phyloP scores from a whole-genome alignment of 2,329 filamentous ascomycete genomes.

The Talaromyces sp. region DNA sequence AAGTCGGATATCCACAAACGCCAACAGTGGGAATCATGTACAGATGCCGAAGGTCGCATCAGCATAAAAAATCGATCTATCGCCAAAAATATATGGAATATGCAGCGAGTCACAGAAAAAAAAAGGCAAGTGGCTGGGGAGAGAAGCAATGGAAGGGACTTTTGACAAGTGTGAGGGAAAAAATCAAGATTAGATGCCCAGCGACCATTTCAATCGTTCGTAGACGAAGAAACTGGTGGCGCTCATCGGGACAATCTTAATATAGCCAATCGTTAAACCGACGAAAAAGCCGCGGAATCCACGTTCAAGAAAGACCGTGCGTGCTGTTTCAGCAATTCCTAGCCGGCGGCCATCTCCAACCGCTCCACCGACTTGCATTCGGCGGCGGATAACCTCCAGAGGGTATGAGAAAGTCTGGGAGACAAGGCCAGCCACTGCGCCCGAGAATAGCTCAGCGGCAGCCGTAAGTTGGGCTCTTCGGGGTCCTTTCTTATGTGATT shows the following conservation, averaged over 20 bases:
- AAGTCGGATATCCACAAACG: conserved; percentile 20
- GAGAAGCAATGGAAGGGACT: neutral
- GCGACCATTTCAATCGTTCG: conserved; percentile 63
- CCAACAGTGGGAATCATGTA: conserved; percentile 22
- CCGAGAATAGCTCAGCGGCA: conserved; percentile 83
- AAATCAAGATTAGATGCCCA: conserved; percentile 62
- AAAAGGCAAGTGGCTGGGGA: conserved; percentile 5
- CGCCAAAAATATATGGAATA: conserved; percentile 13
- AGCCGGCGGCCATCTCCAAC: conserved; percentile 85
- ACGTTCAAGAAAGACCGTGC: conserved; percentile 72
- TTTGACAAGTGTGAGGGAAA: neutral
- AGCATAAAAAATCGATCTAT: conserved; percentile 8
- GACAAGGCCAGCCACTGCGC: conserved; percentile 82
- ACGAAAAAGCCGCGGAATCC: conserved; percentile 87
- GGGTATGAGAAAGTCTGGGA: conserved; percentile 94
- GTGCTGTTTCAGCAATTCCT: conserved; percentile 75
- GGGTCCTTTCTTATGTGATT: conserved; percentile 46
- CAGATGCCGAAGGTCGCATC: conserved; percentile 9
- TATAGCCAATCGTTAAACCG: conserved; percentile 89
- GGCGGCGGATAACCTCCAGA: conserved; percentile 83
- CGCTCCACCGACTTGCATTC: conserved; percentile 96
- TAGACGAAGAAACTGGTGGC: conserved; percentile 73
- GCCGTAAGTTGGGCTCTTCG: conserved; percentile 73
- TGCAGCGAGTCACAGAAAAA: conserved; percentile 6
- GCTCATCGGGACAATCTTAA: conserved; percentile 88